These are phyloP conservation scores for Picochlorum sp. DNA, from an alignment of 139 green algal genomes.

Conservation along the genomic window DNA sequence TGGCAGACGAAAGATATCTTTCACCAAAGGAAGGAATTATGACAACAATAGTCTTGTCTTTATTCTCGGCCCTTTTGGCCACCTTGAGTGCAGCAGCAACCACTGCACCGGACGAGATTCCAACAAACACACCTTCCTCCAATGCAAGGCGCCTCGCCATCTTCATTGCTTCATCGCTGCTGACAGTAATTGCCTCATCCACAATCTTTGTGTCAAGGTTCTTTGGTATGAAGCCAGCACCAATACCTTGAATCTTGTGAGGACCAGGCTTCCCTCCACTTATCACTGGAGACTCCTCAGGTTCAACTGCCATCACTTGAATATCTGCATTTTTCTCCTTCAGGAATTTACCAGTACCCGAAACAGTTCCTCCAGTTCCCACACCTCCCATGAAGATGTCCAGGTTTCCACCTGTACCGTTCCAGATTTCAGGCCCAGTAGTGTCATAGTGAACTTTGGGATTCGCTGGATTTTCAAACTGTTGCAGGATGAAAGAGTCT, in stretches of 20 bases:
- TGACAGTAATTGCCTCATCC: conserved; percentile 72
- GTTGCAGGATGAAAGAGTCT: conserved; percentile 40
- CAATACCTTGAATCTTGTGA: conserved; percentile 92
- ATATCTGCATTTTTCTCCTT: conserved; percentile 57
- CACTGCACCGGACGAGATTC: conserved; percentile 50
- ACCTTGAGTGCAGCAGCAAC: conserved; percentile 26
- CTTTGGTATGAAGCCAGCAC: conserved; percentile 69
- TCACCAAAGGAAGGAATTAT: conserved; percentile 54
- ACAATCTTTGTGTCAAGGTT: conserved; percentile 71
- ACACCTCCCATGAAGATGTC: conserved; percentile 85
- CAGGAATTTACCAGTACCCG: conserved; percentile 62
- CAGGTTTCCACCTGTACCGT: conserved; percentile 64
- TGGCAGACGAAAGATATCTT: conserved; percentile 24
- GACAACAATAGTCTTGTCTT: conserved; percentile 45
- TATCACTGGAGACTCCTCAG: conserved; percentile 60
- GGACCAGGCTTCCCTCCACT: conserved; percentile 46
- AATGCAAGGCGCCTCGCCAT: conserved; percentile 48
- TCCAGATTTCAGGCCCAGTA: conserved; percentile 83
- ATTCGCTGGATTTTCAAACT: conserved; percentile 63
- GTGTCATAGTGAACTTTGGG: conserved; percentile 46
- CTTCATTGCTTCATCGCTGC: conserved; percentile 44
- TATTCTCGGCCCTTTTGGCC: conserved; percentile 34
- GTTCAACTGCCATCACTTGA: conserved; percentile 70
- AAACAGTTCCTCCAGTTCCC: conserved; percentile 85
- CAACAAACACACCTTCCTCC: conserved; percentile 56